Conservation (phyloP, 306 rosid species). For the Castanopsis chinensis region DNA sequence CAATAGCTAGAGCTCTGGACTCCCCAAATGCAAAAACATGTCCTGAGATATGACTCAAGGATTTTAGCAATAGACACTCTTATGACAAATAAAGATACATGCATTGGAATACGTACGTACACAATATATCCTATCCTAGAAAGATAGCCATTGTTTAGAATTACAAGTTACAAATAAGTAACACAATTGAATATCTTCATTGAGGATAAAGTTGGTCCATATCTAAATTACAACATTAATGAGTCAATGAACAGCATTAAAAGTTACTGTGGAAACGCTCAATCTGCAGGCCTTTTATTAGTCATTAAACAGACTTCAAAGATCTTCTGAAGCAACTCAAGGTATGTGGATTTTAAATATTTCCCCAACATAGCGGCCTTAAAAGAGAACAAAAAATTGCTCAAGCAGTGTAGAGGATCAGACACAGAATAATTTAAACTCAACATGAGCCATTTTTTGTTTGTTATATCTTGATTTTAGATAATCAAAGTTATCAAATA, state of each 20-base stretch:
- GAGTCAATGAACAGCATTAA: background rate
- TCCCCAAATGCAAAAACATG: conserved; percentile 99
- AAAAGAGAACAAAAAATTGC: background rate
- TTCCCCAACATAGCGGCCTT: conserved; percentile 10
- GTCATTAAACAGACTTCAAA: background rate
- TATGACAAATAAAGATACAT: background rate
- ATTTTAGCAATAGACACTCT: conserved; percentile 20
- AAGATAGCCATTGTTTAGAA: background rate
- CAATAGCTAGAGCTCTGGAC: conserved; percentile 90
- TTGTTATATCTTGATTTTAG: background rate
- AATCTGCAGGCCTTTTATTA: background rate
- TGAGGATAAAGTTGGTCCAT: background rate
- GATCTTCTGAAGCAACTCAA: background rate
- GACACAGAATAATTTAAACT: conserved; percentile 4
- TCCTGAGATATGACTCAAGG: conserved; percentile 50
- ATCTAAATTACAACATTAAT: background rate
- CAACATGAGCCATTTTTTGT: background rate
- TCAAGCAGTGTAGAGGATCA: conserved; percentile 14
- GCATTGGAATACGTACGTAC: background rate
- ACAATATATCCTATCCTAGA: background rate
- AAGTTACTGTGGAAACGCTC: background rate
- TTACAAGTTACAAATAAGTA: background rate
- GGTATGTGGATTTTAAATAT: background rate
- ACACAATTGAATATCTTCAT: background rate
- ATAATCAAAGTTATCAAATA: background rate